phyloP scores from a whole-genome alignment of 1,284 basidiomycete species.

The Cryptococcus sp. region DNA sequence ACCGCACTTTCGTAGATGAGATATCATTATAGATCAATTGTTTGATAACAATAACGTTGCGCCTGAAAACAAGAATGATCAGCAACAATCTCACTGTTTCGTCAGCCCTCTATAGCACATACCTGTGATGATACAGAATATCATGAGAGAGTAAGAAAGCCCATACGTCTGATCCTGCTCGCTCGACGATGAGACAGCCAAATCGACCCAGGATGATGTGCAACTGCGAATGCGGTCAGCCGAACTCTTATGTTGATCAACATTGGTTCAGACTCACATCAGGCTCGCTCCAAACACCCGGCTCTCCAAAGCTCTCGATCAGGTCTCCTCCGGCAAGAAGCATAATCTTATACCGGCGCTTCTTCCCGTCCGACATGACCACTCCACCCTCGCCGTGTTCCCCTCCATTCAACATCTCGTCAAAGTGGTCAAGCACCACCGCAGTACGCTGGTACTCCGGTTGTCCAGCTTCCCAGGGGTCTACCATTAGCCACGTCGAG shows the following conservation, averaged over 20 bases:
- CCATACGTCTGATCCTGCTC: constrained; percentile 87
- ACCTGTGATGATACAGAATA: constrained; percentile 58
- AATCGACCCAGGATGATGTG: constrained; percentile 94
- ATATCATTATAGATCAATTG: constrained; percentile 99
- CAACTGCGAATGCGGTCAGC: constrained; percentile 60
- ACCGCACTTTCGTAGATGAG: constrained; percentile 84
- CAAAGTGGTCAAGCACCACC: constrained; percentile 93
- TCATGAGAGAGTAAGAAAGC: constrained; percentile 61
- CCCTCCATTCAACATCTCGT: constrained; percentile 81
- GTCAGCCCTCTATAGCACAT: constrained; percentile 12
- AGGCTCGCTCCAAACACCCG: constrained; percentile 90
- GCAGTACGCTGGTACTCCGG: constrained; percentile 89
- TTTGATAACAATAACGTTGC: constrained; percentile 90
- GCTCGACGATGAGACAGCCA: constrained; percentile 92
- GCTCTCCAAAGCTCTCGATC: constrained; percentile 95
- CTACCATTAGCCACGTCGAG: constrained; percentile 71
- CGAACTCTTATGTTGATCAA: not conserved
- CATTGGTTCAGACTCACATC: constrained; percentile 64
- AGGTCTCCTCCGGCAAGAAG: constrained; percentile 95
- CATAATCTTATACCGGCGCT: constrained; percentile 67
- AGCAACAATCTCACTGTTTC: not conserved
- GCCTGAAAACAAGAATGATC: constrained; percentile 32
- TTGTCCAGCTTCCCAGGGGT: constrained; percentile 95
- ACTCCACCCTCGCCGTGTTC: constrained; percentile 64
- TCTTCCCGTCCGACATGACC: constrained; percentile 45